Base-by-base conservation (phyloP, 2,329 filamentous ascomycete species). In the Colletotrichum endophyticum region DNA sequence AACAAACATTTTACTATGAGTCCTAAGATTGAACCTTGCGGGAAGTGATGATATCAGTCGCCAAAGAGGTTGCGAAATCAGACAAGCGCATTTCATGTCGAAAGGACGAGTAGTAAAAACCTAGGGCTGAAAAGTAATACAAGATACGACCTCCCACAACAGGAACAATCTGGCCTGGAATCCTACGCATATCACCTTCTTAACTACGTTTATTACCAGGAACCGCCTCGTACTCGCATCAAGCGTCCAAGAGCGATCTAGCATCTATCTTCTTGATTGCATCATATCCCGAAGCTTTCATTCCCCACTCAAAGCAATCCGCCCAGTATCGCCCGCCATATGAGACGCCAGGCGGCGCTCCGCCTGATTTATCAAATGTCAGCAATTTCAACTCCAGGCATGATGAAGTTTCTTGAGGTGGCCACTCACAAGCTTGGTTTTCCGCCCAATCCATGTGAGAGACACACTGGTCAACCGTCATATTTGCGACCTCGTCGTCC, bases 241-340 rank as follows among this genome's bases (percentile, higher is more conserved):
- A 53, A 53, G 11, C n/a, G 6, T 53, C 44, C n/a, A 22, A 13
- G n/a, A 22, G 3, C n/a, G 12, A 53, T 8, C 22, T 16, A 6
- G 30, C 22, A 22, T 68, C 56, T 12, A 3, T 59, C 22, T 28
- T 28, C 28, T 70, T 34, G 5, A 62, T 39, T 6, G 56, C 72
- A 49, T 74, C 53, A 30, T 75, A 75, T 32, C 73, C 73, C 22
- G 68, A 72, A n/a, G 73, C 69, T 62, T 75, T 71, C n/a, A 72
- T 62, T 13, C 73, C 73, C 73, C 73, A 75, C 25, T 75, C 73
- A 56, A 75, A 75, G 53, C 73, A 75, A 56, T 75, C 69, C 7
- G 73, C 68, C 69, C 69, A 75, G 2, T 53, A 30, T 16, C 73
- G 49, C 5, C 68, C 68, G 4, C 73, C 73, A 6, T 53, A 44